These are phyloP conservation scores for Tulasnella sp. DNA, from an alignment of 768 basidiomycete genomes.

Conservation along the genomic window DNA sequence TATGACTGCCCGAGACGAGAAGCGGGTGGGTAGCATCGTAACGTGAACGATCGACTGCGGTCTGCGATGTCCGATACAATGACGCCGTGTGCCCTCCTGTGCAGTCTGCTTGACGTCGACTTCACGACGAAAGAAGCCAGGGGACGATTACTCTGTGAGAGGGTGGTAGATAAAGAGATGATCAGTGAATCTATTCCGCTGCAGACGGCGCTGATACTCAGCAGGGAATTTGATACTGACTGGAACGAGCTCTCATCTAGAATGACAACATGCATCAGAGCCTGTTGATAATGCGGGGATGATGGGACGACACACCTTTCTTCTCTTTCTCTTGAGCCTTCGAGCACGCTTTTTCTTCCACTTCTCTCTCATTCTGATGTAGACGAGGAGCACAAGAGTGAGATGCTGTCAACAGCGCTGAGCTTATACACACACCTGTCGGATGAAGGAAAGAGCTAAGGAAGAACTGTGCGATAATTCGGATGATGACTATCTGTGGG, in stretches of 20 bases:
- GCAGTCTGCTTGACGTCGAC: not conserved
- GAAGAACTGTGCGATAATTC: not conserved
- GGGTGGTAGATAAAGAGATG: not conserved
- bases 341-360: slow-evolving; percentile 17
- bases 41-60: too few species aligned
- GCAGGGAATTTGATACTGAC: not conserved
- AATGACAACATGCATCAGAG: not conserved
- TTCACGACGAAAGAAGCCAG: slow-evolving; percentile 6
- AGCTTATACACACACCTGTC: not conserved
- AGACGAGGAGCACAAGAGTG: not conserved
- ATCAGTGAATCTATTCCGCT: not conserved
- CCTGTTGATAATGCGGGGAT: not conserved
- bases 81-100: too few species aligned
- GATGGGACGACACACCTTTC: slow-evolving; percentile 8
- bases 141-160: slow-evolving; percentile 9
- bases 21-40: too few species aligned
- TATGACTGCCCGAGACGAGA: too few species aligned
- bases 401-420: not conserved
- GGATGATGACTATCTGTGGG: not conserved
- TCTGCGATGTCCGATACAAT: too few species aligned
- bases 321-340: slow-evolving; percentile 15
- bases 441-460: not conserved
- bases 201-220: not conserved
- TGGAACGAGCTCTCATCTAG: slow-evolving; percentile 17
- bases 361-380: slow-evolving; percentile 16